phyloP scores from a whole-genome alignment of 257 asterid species.

The Anisodus tanguticus region DNA sequence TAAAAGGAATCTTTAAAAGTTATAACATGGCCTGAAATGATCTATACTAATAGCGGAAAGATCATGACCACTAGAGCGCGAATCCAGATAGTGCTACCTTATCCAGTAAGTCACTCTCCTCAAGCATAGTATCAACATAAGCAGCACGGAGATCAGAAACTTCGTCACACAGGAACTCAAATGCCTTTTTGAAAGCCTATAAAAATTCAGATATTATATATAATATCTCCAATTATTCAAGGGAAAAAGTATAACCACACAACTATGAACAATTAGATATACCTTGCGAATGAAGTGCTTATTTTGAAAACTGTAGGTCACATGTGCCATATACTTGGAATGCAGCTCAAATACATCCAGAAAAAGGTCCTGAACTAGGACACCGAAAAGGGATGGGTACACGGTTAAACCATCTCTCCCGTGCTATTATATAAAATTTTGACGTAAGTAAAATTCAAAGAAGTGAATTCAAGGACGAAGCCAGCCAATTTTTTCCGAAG shows the following conservation, averaged over 20 bases:
- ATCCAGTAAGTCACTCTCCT: no score
- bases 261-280: background rate
- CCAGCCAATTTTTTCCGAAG: no score
- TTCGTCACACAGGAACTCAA: constrained; percentile 60
- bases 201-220: constrained; percentile 18
- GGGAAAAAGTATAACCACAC: constrained; percentile 10
- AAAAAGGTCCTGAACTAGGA: constrained; percentile 43
- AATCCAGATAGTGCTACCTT: no score
- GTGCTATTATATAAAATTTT: background rate
- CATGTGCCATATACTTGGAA: constrained; percentile 52
- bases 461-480: no score
- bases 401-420: background rate
- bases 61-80: no score
- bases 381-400: background rate
- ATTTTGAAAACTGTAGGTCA: constrained; percentile 48
- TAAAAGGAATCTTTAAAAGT: no score
- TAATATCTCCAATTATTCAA: constrained; percentile 9
- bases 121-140: constrained; percentile 58
- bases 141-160: constrained; percentile 29
- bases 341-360: constrained; percentile 51
- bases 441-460: background rate
- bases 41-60: no score
- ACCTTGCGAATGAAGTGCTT: constrained; percentile 54
- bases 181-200: constrained; percentile 60
- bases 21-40: no score